Evolutionary conservation across 2,329 filamentous ascomycete genomes (phyloP), one percentile per base, ranked within the genome.

Genomic region (Exophiala sp.): DNA sequence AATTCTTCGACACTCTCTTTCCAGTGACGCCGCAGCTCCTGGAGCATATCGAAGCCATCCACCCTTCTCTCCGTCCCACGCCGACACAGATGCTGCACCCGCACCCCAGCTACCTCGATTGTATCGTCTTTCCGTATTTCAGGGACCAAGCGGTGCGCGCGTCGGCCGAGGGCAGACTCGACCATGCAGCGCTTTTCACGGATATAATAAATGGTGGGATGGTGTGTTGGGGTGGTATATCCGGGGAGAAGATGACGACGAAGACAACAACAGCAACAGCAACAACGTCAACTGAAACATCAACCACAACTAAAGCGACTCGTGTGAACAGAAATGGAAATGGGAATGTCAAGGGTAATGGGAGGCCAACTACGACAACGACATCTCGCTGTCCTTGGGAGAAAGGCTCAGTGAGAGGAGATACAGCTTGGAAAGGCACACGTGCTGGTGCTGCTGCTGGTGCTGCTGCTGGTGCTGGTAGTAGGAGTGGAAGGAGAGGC

Each of bases 161-260:
- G 3, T 48, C 47, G 1, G 46, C 45, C 3, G 40, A 50, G 7
- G 58, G 55, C 3, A 46, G 42, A 8, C 48, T 71, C 5, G 67
- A 70, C 46, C 69, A 71, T 48, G 61, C 62, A 9, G 58, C 63
- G 19, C 55, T 71, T 32, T 71, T 69, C 41, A 52, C 59, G n/a
- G 69, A 71, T 48, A 55, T 70, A n/a, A 52, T 61, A 30, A 50
- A 58, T 2, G 67, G 67, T 24, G 68, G 65, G 1, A 48, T 71
- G 27, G 57, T 68, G 5, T 70, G 68, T 52, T 71, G 68, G 68
- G 69, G 69, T 5, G 61, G 21, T 13, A 41, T 27, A 34, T 52
- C 52, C 0, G 53, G 50, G 21, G 47, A 39, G 19, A 43, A 23
- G 11, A 34, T 13, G 1, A 42, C 23, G 24, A 10, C 24, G 24